A percentile compares a stretch with the other conserved stretches of the same genome.
Evolutionary conservation across 345 rosid genomes (phyloP).

Genomic region (Brassica cretica): DNA sequence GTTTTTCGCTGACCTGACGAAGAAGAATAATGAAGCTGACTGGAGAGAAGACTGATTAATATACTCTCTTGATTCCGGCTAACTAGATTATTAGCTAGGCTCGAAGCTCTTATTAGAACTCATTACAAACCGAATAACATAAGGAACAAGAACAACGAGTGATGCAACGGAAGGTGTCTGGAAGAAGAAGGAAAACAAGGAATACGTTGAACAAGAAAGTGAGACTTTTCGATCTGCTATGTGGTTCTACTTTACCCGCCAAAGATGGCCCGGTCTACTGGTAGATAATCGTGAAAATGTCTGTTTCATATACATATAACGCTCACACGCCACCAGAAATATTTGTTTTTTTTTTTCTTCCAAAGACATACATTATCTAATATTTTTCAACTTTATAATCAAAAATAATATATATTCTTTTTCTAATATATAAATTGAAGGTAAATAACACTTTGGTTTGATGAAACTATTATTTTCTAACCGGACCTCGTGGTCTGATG

Average conservation of each 20-base stretch:
- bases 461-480: no score
- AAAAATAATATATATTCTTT: no score
- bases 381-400: neutral
- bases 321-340: constrained; percentile 24
- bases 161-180: constrained; percentile 10
- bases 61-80: neutral
- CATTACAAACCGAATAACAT: neutral
- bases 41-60: neutral
- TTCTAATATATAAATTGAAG: no score
- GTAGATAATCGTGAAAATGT: constrained; percentile 21
- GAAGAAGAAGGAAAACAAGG: constrained; percentile 23
- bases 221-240: constrained; percentile 26
- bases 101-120: neutral
- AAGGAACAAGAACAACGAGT: constrained; percentile 1
- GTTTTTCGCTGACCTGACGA: constrained; percentile 15
- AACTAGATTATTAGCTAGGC: neutral
- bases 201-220: constrained; percentile 29
- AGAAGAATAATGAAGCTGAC: neutral
- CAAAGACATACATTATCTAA: neutral
- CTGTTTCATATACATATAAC: constrained; percentile 24
- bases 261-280: constrained; percentile 33
- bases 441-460: no score
- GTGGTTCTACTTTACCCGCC: constrained; percentile 44
- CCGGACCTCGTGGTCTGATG: no score
- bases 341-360: neutral